A percentile compares a stretch with the other conserved stretches of the same genome.
Conservation (phyloP, 129 eudicot species). For the Erigeron canadensis region DNA sequence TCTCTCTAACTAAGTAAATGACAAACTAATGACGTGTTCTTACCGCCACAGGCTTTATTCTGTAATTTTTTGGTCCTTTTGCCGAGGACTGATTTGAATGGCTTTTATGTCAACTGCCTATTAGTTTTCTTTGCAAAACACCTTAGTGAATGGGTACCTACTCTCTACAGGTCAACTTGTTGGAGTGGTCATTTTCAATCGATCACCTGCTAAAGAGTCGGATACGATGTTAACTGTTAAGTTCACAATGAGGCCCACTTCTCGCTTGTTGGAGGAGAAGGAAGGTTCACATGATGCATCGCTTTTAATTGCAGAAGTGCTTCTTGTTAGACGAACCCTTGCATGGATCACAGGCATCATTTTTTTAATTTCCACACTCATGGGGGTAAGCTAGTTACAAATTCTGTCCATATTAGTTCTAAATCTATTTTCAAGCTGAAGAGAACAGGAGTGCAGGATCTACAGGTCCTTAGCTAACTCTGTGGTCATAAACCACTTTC, state of each 20-base stretch:
- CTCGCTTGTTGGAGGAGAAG: constrained; percentile 52
- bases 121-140: not conserved
- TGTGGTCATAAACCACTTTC: too few relatives aligned
- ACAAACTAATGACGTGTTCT: not conserved
- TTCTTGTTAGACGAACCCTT: constrained; percentile 66
- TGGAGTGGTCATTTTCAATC: constrained; percentile 52
- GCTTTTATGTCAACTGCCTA: not conserved
- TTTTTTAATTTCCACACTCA: constrained; percentile 67
- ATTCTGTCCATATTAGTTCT: not conserved
- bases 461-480: too few relatives aligned
- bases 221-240: constrained; percentile 47
- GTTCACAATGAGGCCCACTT: constrained; percentile 44
- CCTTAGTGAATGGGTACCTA: not conserved
- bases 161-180: constrained; percentile 66
- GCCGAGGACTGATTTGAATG: not conserved
- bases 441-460: too few relatives aligned
- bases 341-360: constrained; percentile 94
- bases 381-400: constrained; percentile 63
- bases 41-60: not conserved
- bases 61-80: not conserved
- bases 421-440: not conserved
- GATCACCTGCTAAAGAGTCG: constrained; percentile 31
- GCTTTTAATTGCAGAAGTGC: constrained; percentile 45
- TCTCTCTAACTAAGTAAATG: not conserved
- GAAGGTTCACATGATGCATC: constrained; percentile 31